Base-by-base conservation (phyloP, 176 grass and related monocot species). In the Paspalum vaginatum region DNA sequence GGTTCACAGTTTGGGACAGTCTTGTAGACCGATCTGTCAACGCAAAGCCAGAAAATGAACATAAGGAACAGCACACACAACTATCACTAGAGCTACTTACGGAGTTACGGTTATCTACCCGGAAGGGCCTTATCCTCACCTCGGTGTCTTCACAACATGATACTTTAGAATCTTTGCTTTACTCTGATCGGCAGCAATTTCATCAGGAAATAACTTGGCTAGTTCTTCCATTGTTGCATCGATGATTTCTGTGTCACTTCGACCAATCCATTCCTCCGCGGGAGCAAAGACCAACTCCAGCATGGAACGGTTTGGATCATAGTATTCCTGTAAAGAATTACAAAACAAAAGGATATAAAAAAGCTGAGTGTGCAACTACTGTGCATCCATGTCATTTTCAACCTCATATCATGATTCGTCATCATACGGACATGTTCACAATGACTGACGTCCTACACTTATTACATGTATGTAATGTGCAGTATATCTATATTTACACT, bases 221-320 rank as follows among this genome's bases (percentile, higher is more conserved):
- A 99, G 85, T 86, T 99, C 92, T 75, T 93, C 76, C 90, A 99
- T 93, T 48, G 95, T 93, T 21, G 88, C 92, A 74, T 95, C 84
- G 37, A 99, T 93, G 46, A 99, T 99, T 71, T 99, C 93, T 38
- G 90, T 76, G 57, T 93, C 85, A 65, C 88, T 99, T 51, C 79
- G 47, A 76, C 88, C 94, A 66, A 95, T 84, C 93, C 93, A 99
- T 95, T 99, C 86, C 32, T 95, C 96, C 18, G 96, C 96, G 9
- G 96, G 96, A 68, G 96, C 92, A 70, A 99, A 99, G 69, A 99
- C 90, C 83, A 99, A 84, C 79, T 95, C 96, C 75, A 98, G 50
- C 92, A 98, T 99, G 37, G 96, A 99, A 79, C 81, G 90, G 68
- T 99, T 83, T 65, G 90, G 92, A 77, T 99, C 96, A 80, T 99